Percentiles rank a stretch among this genome's conserved stretches.
Conservation (phyloP, 805 yeast species). For the Lipomyces orientalis region DNA sequence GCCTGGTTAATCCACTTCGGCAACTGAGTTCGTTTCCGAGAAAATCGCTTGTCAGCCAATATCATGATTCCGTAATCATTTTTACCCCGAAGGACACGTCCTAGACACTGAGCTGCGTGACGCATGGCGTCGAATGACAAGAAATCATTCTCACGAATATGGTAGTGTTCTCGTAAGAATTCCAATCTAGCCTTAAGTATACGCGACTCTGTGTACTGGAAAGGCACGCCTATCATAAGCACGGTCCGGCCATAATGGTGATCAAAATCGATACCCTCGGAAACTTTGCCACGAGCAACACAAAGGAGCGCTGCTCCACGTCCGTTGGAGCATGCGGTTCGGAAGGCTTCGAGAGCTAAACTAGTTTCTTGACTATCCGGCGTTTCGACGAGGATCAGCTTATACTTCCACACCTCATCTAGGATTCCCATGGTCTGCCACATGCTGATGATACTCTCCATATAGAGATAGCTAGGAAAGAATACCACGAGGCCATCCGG, state of each 20-base stretch:
- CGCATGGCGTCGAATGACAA: conserved; percentile 99
- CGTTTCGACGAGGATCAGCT: conserved; percentile 91
- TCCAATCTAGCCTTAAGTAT: conserved; percentile 93
- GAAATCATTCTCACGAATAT: conserved; percentile 91
- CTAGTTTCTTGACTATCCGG: conserved; percentile 99
- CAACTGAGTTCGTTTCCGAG: conserved; percentile 72
- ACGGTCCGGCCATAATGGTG: conserved; percentile 98
- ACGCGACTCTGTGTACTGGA: conserved; percentile 97
- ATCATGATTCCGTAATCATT: conserved; percentile 99
- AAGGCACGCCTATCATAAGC: conserved; percentile 97
- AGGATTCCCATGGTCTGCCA: conserved; percentile 99
- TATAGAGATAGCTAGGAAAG: conserved; percentile 94
- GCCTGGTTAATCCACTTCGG: conserved; percentile 99
- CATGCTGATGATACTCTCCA: conserved; percentile 97
- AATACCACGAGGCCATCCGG: conserved; percentile 99
- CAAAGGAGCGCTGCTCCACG: conserved; percentile 95
- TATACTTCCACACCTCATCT: conserved; percentile 98
- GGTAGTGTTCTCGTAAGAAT: conserved; percentile 88
- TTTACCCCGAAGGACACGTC: conserved; percentile 95
- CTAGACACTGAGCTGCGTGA: conserved; percentile 98
- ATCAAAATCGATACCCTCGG: conserved; percentile 99
- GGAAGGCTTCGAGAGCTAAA: conserved; percentile 89
- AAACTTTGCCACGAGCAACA: conserved; percentile 98
- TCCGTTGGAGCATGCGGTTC: conserved; percentile 97
- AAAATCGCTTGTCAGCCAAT: conserved; percentile 88